Base-by-base conservation (phyloP, 495 filamentous ascomycete species). In the Penicillium bialowiezense region DNA sequence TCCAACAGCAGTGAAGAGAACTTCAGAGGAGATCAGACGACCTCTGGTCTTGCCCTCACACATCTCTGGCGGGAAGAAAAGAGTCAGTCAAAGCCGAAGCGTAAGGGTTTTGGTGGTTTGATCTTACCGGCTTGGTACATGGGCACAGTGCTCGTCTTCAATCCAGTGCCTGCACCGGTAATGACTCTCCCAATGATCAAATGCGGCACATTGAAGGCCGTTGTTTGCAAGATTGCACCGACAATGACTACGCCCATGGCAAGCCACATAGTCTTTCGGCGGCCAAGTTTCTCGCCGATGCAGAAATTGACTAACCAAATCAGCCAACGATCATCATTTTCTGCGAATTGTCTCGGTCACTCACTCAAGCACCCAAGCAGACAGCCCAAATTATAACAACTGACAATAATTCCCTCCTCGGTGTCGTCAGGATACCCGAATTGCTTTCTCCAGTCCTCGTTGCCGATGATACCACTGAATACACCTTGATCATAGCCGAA, bases 401-500 rank as follows among this genome's bases (percentile, higher is more conserved):
- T 65, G 38, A 72, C 69, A 32, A 82, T 76, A 39, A 73, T 76
- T 5, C 75, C 75, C 48, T 69, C 67, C 15, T 73, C 53, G 7
- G 59, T 67, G 26, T 70, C 64, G 34, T 63, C 58, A 19, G 75
- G 77, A 43, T 74, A 56, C 42, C 59, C 33, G 55, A 78, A 75
- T 23, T 56, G 58, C 31, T 71, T 56, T 31, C 75, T 68, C 60
- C 73, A 83, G 40, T 76, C 66, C 4, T 72, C 57, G 44, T 74
- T 74, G 19, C 64, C 64, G 23, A 77, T 64, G 29, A 81, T 75
- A 12, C 74, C 74, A 34, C 65, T 69, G 57, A 79, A 78, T 6
- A 80, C 71, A 32, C 77, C 79, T 59, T 82, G 77, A 40, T 82
- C 79, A 53, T 81, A 81, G 12, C 77, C 72, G 36, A 55, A 59